These are phyloP conservation scores for Coriaria nepalensis DNA, from an alignment of 306 rosid species.

Conservation along the genomic window DNA sequence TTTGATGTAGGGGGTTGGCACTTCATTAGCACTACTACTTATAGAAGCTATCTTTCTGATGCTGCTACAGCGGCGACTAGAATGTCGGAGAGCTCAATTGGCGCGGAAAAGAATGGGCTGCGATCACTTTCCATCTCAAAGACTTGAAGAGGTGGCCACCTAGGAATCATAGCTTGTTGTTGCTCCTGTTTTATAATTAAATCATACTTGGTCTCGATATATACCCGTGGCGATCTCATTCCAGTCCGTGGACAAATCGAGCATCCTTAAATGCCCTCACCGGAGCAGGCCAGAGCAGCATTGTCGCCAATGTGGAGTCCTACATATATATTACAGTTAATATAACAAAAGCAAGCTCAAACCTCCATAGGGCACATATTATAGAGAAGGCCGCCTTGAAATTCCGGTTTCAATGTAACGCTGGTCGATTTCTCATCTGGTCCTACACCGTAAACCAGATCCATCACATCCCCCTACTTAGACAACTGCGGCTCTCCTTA, in stretches of 20 bases:
- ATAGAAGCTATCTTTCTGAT: background rate
- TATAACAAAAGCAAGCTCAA: background rate
- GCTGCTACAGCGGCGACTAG: slow-evolving; percentile 16
- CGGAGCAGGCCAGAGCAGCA: slow-evolving; percentile 23
- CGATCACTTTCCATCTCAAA: slow-evolving; percentile 16
- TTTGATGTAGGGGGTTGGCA: too few species aligned
- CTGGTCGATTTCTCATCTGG: slow-evolving; percentile 15
- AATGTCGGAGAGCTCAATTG: slow-evolving; percentile 7
- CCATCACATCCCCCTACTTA: slow-evolving; percentile 6
- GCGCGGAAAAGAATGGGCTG: slow-evolving; percentile 22
- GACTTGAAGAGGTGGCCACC: slow-evolving; percentile 24
- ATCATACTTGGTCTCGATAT: slow-evolving; percentile 23
- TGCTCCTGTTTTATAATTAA: slow-evolving; percentile 4
- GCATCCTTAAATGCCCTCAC: slow-evolving; percentile 4
- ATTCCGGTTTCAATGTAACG: slow-evolving; percentile 3
- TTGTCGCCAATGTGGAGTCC: slow-evolving; percentile 21
- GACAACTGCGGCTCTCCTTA: slow-evolving; percentile 20
- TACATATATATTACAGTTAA: too few species aligned
- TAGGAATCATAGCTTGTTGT: slow-evolving; percentile 22
- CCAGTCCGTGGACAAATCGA: background rate
- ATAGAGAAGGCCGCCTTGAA: slow-evolving; percentile 3
- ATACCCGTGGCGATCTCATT: slow-evolving; percentile 15
- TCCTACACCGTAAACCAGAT: slow-evolving; percentile 8
- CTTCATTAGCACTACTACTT: too few species aligned
- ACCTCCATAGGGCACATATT: slow-evolving; percentile 16